Conservation (phyloP, 805 yeast genomes). For the Candida takata region DNA sequence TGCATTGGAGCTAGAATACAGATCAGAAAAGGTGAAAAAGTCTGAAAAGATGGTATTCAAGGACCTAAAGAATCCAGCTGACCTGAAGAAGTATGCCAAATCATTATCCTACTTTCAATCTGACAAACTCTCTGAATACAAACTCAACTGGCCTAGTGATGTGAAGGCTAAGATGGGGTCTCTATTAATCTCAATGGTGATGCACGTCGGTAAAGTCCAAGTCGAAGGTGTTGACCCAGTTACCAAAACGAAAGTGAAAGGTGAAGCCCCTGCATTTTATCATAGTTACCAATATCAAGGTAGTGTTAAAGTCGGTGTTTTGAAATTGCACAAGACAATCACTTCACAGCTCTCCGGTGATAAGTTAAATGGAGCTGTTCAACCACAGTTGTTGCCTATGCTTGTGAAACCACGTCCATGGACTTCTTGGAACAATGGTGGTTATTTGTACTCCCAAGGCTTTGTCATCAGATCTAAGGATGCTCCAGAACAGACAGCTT, state of each 20-base stretch:
- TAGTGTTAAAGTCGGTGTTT: slow-evolving; percentile 76
- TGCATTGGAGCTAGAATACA: slow-evolving; percentile 79
- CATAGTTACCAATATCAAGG: slow-evolving; percentile 78
- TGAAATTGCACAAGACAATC: slow-evolving; percentile 66
- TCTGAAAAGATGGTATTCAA: slow-evolving; percentile 50
- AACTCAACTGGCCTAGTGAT: slow-evolving; percentile 47
- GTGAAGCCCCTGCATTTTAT: slow-evolving; percentile 82
- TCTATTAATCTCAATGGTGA: slow-evolving; percentile 60
- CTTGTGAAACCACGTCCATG: slow-evolving; percentile 84
- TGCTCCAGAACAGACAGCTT: slow-evolving; percentile 85
- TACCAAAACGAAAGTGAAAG: slow-evolving; percentile 58
- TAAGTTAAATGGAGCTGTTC: slow-evolving; percentile 54
- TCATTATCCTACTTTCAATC: slow-evolving; percentile 28
- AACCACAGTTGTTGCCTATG: slow-evolving; percentile 92
- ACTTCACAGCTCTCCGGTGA: slow-evolving; percentile 63
- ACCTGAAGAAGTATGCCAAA: slow-evolving; percentile 20
- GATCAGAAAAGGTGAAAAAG: slow-evolving; percentile 56
- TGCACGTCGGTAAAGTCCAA: slow-evolving; percentile 76
- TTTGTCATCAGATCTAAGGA: slow-evolving; percentile 70
- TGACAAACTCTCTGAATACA: slow-evolving; percentile 29
- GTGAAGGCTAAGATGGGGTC: slow-evolving; percentile 75
- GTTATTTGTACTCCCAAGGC: slow-evolving; percentile 61
- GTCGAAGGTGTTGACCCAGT: slow-evolving; percentile 79
- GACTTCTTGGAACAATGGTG: slow-evolving; percentile 79
- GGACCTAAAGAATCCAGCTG: slow-evolving; percentile 36